A percentile compares a stretch with the other conserved stretches of the same genome.
Conservation (phyloP, 1,284 basidiomycete species). For the Trichosporon sp. region DNA sequence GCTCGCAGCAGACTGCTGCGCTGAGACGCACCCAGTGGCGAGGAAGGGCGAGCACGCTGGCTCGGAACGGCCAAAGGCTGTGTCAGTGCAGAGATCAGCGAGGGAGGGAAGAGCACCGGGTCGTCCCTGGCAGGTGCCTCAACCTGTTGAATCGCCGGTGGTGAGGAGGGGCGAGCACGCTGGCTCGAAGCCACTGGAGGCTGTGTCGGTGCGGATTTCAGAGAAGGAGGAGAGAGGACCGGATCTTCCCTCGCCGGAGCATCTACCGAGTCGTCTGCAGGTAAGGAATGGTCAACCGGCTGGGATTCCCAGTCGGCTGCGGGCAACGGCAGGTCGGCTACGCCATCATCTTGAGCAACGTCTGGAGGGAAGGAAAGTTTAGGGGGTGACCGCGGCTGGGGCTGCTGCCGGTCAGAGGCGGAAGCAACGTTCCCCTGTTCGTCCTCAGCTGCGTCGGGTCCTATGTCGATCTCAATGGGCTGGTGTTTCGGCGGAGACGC, state of each 20-base stretch:
- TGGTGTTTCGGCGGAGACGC: background rate
- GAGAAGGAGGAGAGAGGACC: background rate
- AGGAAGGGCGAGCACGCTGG: conserved; percentile 9
- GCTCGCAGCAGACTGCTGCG: conserved; percentile 3
- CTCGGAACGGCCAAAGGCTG: background rate
- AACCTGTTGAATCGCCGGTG: background rate
- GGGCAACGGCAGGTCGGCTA: background rate
- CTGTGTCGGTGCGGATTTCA: background rate
- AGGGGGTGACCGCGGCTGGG: no score
- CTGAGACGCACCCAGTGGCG: background rate
- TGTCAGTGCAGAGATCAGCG: background rate
- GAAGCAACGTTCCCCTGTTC: background rate
- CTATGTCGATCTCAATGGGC: background rate
- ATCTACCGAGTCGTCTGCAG: no score
- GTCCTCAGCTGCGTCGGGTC: background rate
- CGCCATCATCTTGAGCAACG: background rate
- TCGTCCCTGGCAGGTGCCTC: background rate
- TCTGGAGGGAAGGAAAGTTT: background rate
- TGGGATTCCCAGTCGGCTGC: background rate
- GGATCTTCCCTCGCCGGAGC: no score
- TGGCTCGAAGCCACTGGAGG: background rate
- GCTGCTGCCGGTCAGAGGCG: background rate
- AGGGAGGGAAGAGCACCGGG: background rate
- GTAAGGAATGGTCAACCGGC: no score
- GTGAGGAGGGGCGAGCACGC: conserved; percentile 7